phyloP scores from a whole-genome alignment of 805 yeast species.

The Candida orba region DNA sequence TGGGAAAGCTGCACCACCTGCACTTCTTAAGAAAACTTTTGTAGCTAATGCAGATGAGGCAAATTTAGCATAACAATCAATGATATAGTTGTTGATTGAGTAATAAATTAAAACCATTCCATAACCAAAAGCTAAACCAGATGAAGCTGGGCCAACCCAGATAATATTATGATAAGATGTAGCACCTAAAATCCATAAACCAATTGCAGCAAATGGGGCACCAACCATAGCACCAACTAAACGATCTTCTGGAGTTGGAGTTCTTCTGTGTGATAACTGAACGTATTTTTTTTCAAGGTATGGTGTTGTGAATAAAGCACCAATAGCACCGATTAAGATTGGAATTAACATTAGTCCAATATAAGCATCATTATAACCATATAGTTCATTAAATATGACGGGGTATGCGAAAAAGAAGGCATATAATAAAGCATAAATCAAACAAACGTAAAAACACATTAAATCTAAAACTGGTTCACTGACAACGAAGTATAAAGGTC shows the following conservation, averaged over 20 bases:
- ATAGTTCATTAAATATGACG: slow-evolving; percentile 70
- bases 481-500: slow-evolving; percentile 72
- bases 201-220: slow-evolving; percentile 74
- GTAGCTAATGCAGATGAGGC: slow-evolving; percentile 81
- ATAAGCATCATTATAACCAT: slow-evolving; percentile 68
- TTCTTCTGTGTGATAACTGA: slow-evolving; percentile 42
- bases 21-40: slow-evolving; percentile 70
- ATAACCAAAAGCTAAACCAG: slow-evolving; percentile 76
- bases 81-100: slow-evolving; percentile 74
- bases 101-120: slow-evolving; percentile 74
- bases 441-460: slow-evolving; percentile 79
- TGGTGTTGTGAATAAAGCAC: slow-evolving; percentile 73
- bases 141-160: slow-evolving; percentile 75
- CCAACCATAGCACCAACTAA: slow-evolving; percentile 77
- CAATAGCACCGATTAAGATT: slow-evolving; percentile 75
- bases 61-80: slow-evolving; percentile 79
- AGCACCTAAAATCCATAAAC: slow-evolving; percentile 75
- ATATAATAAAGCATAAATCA: slow-evolving; percentile 83
- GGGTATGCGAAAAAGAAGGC: slow-evolving; percentile 96
- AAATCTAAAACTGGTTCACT: slow-evolving; percentile 83
- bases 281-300: slow-evolving; percentile 57
- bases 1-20: slow-evolving; percentile 86
- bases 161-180: slow-evolving; percentile 62
- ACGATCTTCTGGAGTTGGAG: slow-evolving; percentile 74
- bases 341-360: slow-evolving; percentile 89